Evolutionary conservation across 306 rosid genomes (phyloP).

Genomic region (Abrus pulchellus): DNA sequence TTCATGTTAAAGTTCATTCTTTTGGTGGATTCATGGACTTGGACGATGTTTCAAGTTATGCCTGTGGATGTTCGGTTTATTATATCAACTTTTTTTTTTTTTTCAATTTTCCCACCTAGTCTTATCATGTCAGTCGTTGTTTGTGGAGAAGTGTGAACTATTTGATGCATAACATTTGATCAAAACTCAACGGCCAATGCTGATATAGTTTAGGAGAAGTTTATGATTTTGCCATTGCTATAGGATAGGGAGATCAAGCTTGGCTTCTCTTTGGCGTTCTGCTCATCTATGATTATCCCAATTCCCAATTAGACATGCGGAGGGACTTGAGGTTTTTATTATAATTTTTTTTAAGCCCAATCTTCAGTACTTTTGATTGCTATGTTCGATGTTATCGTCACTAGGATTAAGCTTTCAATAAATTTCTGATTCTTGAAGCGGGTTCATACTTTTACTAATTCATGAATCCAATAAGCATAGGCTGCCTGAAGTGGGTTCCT

Average conservation of each 20-base stretch:
- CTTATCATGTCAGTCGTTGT: slow-evolving; percentile 1
- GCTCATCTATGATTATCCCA: neutral
- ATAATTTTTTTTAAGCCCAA: neutral
- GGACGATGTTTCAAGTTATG: slow-evolving; percentile 19
- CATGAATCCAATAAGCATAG: neutral
- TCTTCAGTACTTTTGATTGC: neutral
- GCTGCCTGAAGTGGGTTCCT: too few relatives aligned
- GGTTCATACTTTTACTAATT: slow-evolving; percentile 5
- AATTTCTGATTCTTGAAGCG: neutral
- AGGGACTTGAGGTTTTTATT: slow-evolving; percentile 12
- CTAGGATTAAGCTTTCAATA: neutral
- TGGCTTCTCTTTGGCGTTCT: slow-evolving; percentile 1
- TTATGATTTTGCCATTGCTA: slow-evolving; percentile 8
- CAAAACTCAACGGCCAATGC: slow-evolving; percentile 5
- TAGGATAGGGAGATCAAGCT: neutral
- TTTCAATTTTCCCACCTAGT: neutral
- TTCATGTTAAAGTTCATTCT: slow-evolving; percentile 11
- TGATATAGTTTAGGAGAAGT: slow-evolving; percentile 1
- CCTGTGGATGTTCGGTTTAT: slow-evolving; percentile 3
- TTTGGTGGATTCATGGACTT: slow-evolving; percentile 10
- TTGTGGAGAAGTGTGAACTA: slow-evolving; percentile 13
- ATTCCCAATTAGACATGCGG: neutral
- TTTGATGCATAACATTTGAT: slow-evolving; percentile 20
- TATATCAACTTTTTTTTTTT: neutral
- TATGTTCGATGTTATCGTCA: neutral